phyloP scores from a whole-genome alignment of 495 filamentous ascomycete species.

The Tuber magnatum region DNA sequence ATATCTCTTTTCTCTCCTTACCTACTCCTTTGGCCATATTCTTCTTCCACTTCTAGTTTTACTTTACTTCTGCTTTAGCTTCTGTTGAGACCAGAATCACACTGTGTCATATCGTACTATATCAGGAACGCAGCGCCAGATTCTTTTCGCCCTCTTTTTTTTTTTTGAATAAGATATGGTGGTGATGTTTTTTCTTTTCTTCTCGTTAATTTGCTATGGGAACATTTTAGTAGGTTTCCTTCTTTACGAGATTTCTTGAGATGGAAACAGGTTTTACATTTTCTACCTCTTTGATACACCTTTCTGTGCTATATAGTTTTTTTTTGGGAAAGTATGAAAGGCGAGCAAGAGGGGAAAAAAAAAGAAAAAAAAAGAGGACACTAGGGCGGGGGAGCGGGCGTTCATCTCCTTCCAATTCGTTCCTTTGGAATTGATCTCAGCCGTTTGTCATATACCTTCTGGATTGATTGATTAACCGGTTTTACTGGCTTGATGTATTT shows the following conservation, averaged over 20 bases:
- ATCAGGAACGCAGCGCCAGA: neutral
- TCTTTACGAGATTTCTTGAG: conserved; percentile 1
- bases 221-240: neutral
- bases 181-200: conserved; percentile 5
- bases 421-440: conserved; percentile 6
- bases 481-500: neutral
- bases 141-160: too few relatives aligned
- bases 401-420: conserved; percentile 14
- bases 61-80: neutral
- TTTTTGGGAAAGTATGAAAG: conserved; percentile 11
- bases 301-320: conserved; percentile 7
- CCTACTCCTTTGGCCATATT: neutral
- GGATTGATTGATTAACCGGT: neutral
- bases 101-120: conserved; percentile 7
- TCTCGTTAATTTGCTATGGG: neutral
- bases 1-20: conserved; percentile 11
- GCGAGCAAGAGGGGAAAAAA: neutral
- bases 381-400: neutral
- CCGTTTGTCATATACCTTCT: conserved; percentile 1
- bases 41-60: neutral
- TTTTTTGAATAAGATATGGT: too few relatives aligned
- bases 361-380: neutral
- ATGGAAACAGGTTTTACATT: neutral
- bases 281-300: neutral
- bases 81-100: conserved; percentile 2